Evolutionary conservation across 495 filamentous ascomycete genomes (phyloP), one percentile per base, ranked within the genome.

Genomic region (Xylaria intraflava): DNA sequence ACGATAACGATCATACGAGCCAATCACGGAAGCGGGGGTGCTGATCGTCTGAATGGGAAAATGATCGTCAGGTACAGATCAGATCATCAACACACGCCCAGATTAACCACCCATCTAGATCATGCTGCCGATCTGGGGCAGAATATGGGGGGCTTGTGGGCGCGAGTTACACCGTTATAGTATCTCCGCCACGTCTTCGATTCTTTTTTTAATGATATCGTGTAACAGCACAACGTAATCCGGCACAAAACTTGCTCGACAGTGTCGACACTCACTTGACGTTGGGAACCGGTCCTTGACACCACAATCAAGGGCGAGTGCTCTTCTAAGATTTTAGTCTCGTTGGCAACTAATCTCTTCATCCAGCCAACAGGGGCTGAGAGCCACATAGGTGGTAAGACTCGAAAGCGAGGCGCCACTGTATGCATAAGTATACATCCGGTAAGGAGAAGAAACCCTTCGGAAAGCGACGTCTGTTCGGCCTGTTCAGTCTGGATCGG

Each of bases 51-150:
- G 22, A 31, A 6, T 12, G 2, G 41, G 41, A 36, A 6, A 54
- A 27, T 29, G 44, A 54, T 54, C 51, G 51, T 40, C 49, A 52
- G 49, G 49, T 33, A 52, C 23, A 42, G 8, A 51, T 40, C 35
- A 51, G 49, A n/a, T 30, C 24, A n/a, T 10, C 35, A 3, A 43
- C n/a, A 14, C n/a, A 12, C 5, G 23, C n/a, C n/a, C 35, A 51
- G 49, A n/a, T 30, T 35, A n/a, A 6, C 35, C 1, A 43, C n/a
- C 11, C n/a, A 12, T 7, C 23, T 38, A 38, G 35, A 38, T 38
- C 35, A 3, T 38, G n/a, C n/a, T 38, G 31, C 11, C 35, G 35
- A 38, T 38, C 35, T 38, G 16, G 35, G 35, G 35, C 35, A 19
- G 35, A 17, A 38, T n/a, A 17, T 3, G 35, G 31, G 11, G 2